Evolutionary conservation across 768 basidiomycete species (phyloP), one percentile per base, ranked within the genome.

Genomic region (Xerocomellus intermedius): DNA sequence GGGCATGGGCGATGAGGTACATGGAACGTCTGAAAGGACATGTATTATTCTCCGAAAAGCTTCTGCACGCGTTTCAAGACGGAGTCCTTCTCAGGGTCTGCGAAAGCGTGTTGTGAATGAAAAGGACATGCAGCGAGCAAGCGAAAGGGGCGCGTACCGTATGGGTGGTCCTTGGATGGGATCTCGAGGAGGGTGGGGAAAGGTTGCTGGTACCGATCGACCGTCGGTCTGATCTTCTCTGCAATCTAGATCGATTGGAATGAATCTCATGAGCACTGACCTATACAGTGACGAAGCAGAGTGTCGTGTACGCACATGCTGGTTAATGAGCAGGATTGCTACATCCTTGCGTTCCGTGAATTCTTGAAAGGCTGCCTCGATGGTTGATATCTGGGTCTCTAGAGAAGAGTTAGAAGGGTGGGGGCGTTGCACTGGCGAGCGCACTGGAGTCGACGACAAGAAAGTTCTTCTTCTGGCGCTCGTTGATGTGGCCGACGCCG

Each of bases 131-230:
- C 41, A 35, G 46, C 26, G 38, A 37, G 30, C 26, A 35, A 38
- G 53, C 30, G 48, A 46, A n/a, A 24, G 33, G 9, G 44, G 41
- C 38, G 74, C 82, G 55, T 50, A 96, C 96, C 95, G 64, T 98
- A 98, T 35, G 96, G 96, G 73, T 97, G 94, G 67, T 98, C 96
- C 72, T 98, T 98, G 52, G 93, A 94, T 24, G 97, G 97, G 58
- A 99, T 98, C 74, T 99, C 97, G 16, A 99, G 83, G 38, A 99
- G 75, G 0, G 97, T 94, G 21, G 97, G 97, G 77, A 99, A 99
- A 0, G 96, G 86, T 71, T 94, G 91, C 60, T 92, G 86, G 72
- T 99, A 99, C 64, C 86, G 86, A 74, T 99, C 97, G 13, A 99
- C 93, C 1, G 90, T 85, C 0, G 93, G 93, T 36, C 97, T 79